Percentiles rank a stretch among this genome's conserved stretches.
These are phyloP conservation scores for Anethum foeniculum DNA, from an alignment of 140 eudicot genomes.

Conservation along the genomic window DNA sequence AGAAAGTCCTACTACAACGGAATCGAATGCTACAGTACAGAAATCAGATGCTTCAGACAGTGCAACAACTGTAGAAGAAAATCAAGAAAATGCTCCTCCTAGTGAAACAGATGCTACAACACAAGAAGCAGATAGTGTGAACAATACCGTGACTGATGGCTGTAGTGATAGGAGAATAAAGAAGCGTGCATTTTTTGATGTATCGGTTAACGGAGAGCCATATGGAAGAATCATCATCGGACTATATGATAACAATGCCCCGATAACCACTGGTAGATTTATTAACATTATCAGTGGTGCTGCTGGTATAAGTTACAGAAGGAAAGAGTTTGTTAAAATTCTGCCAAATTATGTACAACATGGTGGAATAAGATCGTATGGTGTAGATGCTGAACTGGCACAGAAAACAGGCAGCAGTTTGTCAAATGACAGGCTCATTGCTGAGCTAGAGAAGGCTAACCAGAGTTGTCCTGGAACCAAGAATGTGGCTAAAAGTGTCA, in stretches of 20 bases:
- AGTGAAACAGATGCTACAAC: conserved; percentile 6
- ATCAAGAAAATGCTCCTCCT: conserved; percentile 9
- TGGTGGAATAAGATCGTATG: conserved; percentile 88
- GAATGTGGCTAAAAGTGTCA: conserved; percentile 61
- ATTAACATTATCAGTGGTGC: conserved; percentile 62
- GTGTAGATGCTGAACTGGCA: conserved; percentile 78
- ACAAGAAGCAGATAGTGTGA: conserved; percentile 15
- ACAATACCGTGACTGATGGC: conserved; percentile 15
- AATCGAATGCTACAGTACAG: background rate
- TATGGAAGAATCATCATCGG: conserved; percentile 62
- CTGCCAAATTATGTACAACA: conserved; percentile 79
- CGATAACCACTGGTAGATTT: conserved; percentile 59
- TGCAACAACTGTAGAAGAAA: conserved; percentile 11
- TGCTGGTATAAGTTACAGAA: conserved; percentile 83
- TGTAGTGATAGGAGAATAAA: conserved; percentile 33
- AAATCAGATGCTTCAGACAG: conserved; percentile 2
- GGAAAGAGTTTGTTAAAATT: conserved; percentile 78
- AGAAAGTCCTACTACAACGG: background rate
- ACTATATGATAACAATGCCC: conserved; percentile 47
- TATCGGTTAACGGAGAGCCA: conserved; percentile 77
- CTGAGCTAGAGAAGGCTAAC: conserved; percentile 51
- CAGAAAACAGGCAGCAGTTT: conserved; percentile 50
- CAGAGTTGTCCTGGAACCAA: conserved; percentile 48
- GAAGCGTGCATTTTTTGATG: conserved; percentile 68
- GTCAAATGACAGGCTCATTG: conserved; percentile 43